Evolutionary conservation across 176 grass and related monocot species (phyloP).

Genomic region (Eleusine indica): DNA sequence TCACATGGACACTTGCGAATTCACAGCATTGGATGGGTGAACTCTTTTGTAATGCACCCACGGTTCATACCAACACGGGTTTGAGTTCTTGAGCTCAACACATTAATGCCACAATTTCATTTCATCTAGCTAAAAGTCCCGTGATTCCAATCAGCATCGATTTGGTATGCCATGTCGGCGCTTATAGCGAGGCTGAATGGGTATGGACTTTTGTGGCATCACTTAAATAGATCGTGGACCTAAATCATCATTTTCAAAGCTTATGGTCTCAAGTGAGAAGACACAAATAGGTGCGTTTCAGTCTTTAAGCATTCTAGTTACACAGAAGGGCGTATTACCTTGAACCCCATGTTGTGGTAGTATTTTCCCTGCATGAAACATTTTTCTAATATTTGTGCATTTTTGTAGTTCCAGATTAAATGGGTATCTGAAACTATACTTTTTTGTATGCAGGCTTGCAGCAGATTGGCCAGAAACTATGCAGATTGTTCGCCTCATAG

Average conservation of each 20-base stretch:
- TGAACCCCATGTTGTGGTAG: not conserved
- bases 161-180: not conserved
- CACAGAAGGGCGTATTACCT: not conserved
- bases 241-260: not conserved
- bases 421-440: constrained; percentile 35
- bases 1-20: not conserved
- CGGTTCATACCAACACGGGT: not conserved
- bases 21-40: not conserved
- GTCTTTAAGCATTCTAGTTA: constrained; percentile 8
- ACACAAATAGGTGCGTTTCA: not conserved
- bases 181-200: too few relatives aligned
- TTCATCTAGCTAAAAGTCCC: not conserved
- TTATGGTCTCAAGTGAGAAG: not conserved
- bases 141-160: not conserved
- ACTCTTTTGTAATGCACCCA: not conserved
- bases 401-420: not conserved
- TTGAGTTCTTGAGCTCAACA: not conserved
- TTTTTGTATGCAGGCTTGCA: constrained; percentile 70
- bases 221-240: too few relatives aligned
- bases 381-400: not conserved
- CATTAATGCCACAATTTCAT: not conserved
- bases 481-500: constrained; percentile 98
- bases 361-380: constrained; percentile 1
- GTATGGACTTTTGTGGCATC: too few relatives aligned
- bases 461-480: constrained; percentile 92